phyloP scores from a whole-genome alignment of 169 alveolate species.

The Sarcocystis neurona region DNA sequence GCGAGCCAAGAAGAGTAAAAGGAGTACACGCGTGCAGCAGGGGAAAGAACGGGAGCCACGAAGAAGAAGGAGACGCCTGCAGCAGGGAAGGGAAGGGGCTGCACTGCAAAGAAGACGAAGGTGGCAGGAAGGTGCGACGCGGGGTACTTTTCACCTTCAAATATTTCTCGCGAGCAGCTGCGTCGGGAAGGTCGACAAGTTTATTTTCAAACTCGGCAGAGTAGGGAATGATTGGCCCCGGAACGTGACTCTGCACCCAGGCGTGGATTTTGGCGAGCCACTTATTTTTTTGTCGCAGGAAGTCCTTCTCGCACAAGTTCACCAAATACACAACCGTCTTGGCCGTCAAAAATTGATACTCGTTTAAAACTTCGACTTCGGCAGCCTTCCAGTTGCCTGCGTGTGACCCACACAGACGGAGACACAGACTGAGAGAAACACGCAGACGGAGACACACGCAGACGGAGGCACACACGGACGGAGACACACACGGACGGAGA shows the following conservation, averaged over 20 bases:
- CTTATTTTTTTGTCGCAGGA: conserved; percentile 95
- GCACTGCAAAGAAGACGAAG: background rate
- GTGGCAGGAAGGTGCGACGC: too few species aligned
- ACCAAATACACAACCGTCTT: conserved; percentile 98
- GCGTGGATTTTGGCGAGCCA: conserved; percentile 92
- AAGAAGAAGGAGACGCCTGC: too few species aligned
- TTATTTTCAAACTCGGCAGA: conserved; percentile 96
- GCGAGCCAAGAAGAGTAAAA: too few species aligned
- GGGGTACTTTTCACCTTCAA: conserved; percentile 67
- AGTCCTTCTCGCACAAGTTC: conserved; percentile 94
- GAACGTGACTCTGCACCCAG: conserved; percentile 96
- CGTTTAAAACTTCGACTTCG: conserved; percentile 67
- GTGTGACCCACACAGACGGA: too few species aligned
- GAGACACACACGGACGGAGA: background rate
- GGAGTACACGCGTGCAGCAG: too few species aligned
- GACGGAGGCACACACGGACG: background rate
- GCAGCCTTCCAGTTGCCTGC: conserved; percentile 70
- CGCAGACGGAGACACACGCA: background rate
- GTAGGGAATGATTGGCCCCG: conserved; percentile 98
- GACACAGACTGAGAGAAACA: background rate
- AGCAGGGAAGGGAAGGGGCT: background rate
- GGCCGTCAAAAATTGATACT: conserved; percentile 95
- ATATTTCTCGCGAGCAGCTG: conserved; percentile 81
- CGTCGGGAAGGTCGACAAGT: conserved; percentile 86
- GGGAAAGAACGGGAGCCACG: too few species aligned